A percentile compares a stretch with the other conserved stretches of the same genome.
These are phyloP conservation scores for Fusarium gaditjirri DNA, from an alignment of 2,329 filamentous ascomycete species.

Conservation along the genomic window DNA sequence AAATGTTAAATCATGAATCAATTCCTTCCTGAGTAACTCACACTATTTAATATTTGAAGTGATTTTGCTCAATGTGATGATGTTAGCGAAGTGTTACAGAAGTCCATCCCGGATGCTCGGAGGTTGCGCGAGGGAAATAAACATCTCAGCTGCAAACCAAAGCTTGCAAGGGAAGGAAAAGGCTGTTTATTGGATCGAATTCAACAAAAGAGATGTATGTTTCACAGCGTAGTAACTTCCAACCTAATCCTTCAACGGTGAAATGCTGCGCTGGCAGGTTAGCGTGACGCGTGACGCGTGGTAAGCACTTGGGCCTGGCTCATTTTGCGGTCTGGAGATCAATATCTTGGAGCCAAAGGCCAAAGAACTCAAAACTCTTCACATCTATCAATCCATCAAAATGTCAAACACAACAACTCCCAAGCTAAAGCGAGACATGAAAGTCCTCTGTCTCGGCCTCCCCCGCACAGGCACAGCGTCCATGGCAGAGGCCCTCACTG, in stretches of 20 bases:
- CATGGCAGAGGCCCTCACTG: slow-evolving; percentile 47
- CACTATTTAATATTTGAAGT: fast-evolving
- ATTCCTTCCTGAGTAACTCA: fast-evolving
- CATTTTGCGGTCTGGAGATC: background rate
- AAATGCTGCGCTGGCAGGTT: background rate
- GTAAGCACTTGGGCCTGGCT: background rate
- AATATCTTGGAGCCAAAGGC: background rate
- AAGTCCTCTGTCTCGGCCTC: slow-evolving; percentile 47
- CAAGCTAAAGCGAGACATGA: slow-evolving; percentile 39
- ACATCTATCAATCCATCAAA: background rate
- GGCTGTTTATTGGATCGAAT: too few relatives aligned
- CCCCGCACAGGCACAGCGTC: slow-evolving; percentile 49
- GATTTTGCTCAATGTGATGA: background rate
- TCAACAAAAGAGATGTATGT: background rate
- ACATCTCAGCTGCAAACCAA: too few relatives aligned
- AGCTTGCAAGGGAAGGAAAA: too few relatives aligned
- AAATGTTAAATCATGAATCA: slow-evolving; percentile 3
- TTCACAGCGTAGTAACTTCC: too few relatives aligned
- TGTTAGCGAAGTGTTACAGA: fast-evolving
- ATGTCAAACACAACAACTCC: background rate
- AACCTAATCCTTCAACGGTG: background rate
- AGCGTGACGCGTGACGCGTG: background rate
- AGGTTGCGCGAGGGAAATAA: background rate
- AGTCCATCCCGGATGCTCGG: fast-evolving
- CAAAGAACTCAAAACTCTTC: background rate